Evolutionary conservation across 108 stramenopile genomes (phyloP).

Genomic region (Skeletonema menzelii): DNA sequence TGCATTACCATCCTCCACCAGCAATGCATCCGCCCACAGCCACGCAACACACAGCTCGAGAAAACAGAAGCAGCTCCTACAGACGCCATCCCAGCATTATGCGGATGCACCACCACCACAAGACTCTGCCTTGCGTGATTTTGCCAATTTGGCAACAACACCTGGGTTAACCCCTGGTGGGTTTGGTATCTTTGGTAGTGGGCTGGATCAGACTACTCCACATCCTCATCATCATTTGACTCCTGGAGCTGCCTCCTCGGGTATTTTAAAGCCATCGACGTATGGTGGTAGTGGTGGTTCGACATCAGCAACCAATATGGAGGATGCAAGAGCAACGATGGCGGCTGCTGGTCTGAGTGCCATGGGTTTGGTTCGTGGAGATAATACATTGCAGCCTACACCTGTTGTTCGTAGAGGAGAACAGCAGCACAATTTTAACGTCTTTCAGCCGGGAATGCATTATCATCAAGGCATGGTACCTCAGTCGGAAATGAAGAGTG

Average conservation of each 20-base stretch:
- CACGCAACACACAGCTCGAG: not conserved
- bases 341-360: conserved; percentile 12
- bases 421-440: conserved; percentile 1
- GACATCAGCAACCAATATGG: not conserved
- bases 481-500: not conserved
- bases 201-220: conserved; percentile 19
- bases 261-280: conserved; percentile 14
- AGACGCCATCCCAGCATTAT: not conserved
- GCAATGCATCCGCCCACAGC: not conserved
- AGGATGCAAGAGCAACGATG: not conserved
- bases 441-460: conserved; percentile 26
- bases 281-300: not conserved
- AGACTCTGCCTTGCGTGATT: conserved; percentile 1
- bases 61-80: not conserved
- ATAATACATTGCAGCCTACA: conserved; percentile 39
- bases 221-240: not conserved
- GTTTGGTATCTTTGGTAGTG: conserved; percentile 10
- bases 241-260: not conserved
- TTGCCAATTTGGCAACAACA: conserved; percentile 4
- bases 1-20: not conserved
- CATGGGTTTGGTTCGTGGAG: conserved; percentile 34
- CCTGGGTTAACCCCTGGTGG: conserved; percentile 7
- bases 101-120: not conserved
- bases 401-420: conserved; percentile 24
- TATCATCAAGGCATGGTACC: conserved; percentile 16